phyloP scores from a whole-genome alignment of 176 grass and related monocot species.

The Dendrocalamus sinicus region DNA sequence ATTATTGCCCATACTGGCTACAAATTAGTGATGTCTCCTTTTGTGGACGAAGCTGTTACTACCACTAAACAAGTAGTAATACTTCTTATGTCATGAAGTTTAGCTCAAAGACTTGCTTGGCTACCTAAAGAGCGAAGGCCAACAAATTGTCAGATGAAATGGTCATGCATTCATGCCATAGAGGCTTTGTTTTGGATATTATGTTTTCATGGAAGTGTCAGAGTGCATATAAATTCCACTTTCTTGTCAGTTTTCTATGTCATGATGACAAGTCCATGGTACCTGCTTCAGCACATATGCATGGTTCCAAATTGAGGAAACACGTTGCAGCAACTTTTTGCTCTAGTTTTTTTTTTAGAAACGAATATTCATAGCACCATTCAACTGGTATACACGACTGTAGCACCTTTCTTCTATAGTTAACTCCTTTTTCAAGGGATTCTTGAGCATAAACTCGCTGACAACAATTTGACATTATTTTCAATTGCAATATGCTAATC shows the following conservation, averaged over 20 bases:
- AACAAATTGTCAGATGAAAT: conserved; percentile 26
- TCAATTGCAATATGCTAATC: conserved; percentile 3
- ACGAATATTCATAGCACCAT: background rate
- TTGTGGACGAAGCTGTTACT: conserved; percentile 30
- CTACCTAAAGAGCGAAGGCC: conserved; percentile 9
- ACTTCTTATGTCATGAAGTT: conserved; percentile 1
- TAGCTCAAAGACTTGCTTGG: background rate
- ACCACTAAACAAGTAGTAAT: conserved; percentile 8
- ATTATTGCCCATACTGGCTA: background rate
- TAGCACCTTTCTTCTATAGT: background rate
- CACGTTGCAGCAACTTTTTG: background rate
- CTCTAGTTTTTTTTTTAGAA: background rate
- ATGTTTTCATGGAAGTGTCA: conserved; percentile 5
- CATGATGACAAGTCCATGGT: background rate
- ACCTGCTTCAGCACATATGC: conserved; percentile 16
- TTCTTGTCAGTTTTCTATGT: background rate
- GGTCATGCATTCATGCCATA: background rate
- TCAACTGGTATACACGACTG: background rate
- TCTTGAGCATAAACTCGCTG: background rate
- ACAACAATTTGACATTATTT: background rate
- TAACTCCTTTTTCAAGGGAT: background rate
- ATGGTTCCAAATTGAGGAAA: background rate
- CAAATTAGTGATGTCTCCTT: conserved; percentile 31
- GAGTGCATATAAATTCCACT: background rate
- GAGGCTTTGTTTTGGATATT: conserved; percentile 7